Evolutionary conservation across 345 rosid species (phyloP).

Genomic region (Salix arbutifolia): DNA sequence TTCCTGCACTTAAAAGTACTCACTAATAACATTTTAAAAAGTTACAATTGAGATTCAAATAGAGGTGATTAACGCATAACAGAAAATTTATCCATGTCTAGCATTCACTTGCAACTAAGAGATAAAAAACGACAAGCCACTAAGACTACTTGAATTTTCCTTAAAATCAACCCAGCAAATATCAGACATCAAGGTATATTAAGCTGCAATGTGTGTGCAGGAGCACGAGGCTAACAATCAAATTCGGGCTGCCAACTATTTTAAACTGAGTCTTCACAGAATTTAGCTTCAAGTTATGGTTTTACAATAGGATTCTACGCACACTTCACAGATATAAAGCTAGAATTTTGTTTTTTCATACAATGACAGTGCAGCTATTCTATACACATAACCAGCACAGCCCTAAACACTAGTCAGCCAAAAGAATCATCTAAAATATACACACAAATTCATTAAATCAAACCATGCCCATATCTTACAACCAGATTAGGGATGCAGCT

Average conservation of each 20-base stretch:
- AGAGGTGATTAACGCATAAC: background rate
- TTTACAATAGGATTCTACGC: background rate
- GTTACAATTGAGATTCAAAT: background rate
- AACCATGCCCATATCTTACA: too few relatives aligned
- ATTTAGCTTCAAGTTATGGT: background rate
- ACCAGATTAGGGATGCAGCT: too few relatives aligned
- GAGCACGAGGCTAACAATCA: background rate
- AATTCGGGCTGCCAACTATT: background rate
- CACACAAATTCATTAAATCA: too few relatives aligned
- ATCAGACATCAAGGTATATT: background rate
- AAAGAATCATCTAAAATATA: too few relatives aligned
- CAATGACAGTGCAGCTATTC: background rate
- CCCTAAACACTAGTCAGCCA: too few relatives aligned
- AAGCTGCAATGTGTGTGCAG: background rate
- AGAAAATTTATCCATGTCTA: background rate
- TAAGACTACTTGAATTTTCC: background rate
- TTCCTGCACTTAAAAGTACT: background rate
- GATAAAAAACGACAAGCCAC: background rate
- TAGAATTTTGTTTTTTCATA: background rate
- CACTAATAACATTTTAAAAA: background rate
- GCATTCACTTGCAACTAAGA: background rate
- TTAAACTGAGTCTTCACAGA: background rate
- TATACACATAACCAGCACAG: background rate
- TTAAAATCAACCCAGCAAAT: background rate
- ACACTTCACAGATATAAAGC: background rate